A percentile compares a stretch with the other conserved stretches of the same genome.
phyloP scores from a whole-genome alignment of 768 basidiomycete genomes.

The Pleurotus tuoliensis region DNA sequence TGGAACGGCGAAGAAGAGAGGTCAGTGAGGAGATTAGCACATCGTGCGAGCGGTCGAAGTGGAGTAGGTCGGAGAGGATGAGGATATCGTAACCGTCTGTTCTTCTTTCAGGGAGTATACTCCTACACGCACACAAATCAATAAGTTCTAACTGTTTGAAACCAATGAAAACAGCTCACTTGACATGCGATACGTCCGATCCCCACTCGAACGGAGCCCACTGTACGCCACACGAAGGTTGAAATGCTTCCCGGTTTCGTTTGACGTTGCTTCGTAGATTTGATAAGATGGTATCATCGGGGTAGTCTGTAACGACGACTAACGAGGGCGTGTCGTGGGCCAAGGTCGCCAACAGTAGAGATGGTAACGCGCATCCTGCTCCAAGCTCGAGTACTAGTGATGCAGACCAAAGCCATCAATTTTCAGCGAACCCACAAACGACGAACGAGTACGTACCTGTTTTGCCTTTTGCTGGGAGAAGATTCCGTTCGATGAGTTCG shows the following conservation, averaged over 20 bases:
- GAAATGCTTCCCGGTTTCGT: conserved; percentile 37
- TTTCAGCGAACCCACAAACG: background rate
- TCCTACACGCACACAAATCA: conserved; percentile 9
- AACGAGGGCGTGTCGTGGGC: conserved; percentile 38
- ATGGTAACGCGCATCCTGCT: conserved; percentile 65
- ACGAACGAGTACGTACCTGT: conserved; percentile 31
- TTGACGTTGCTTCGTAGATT: conserved; percentile 55
- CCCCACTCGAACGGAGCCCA: conserved; percentile 67
- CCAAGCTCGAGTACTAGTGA: conserved; percentile 65
- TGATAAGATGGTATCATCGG: conserved; percentile 54
- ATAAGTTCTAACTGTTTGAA: background rate
- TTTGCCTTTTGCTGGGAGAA: conserved; percentile 37
- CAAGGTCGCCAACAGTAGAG: conserved; percentile 49
- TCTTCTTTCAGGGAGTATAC: conserved; percentile 21
- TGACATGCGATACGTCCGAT: conserved; percentile 9
- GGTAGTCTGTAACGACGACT: conserved; percentile 66
- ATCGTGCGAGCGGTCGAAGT: conserved; percentile 61
- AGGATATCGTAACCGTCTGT: conserved; percentile 44
- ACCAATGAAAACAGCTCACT: background rate
- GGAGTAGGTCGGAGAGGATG: conserved; percentile 69
- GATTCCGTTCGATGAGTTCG: conserved; percentile 56
- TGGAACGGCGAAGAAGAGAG: conserved; percentile 40
- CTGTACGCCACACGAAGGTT: conserved; percentile 35
- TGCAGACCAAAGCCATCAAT: background rate
- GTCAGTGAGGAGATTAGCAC: conserved; percentile 48